Conservation (phyloP, 192 early-diverging fungal genomes). For the Fimicolochytrium jonesii region DNA sequence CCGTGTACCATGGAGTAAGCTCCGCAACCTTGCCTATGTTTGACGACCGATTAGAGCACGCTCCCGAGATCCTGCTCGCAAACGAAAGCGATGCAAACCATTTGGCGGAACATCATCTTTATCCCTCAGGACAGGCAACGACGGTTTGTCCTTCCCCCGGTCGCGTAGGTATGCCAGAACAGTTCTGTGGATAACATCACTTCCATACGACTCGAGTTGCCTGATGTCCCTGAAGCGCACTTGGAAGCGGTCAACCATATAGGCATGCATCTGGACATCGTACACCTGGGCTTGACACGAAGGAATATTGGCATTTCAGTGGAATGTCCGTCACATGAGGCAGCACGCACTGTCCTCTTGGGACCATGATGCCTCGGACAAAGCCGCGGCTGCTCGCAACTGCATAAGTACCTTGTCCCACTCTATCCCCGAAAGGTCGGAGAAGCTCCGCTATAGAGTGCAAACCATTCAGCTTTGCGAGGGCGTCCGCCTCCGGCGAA, state of each 20-base stretch:
- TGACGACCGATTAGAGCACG: too few species aligned
- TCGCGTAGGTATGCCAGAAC: conserved; percentile 38
- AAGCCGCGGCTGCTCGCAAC: background rate
- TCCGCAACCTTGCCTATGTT: conserved; percentile 50
- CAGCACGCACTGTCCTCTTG: too few species aligned
- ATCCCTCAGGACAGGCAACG: conserved; percentile 34
- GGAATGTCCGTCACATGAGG: too few species aligned
- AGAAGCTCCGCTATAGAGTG: conserved; percentile 57
- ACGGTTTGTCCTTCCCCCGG: conserved; percentile 9
- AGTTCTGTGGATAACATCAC: conserved; percentile 40
- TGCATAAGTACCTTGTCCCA: conserved; percentile 28
- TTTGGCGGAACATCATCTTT: conserved; percentile 50
- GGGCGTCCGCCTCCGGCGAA: conserved; percentile 56
- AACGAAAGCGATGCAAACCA: too few species aligned
- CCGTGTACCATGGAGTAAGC: conserved; percentile 80
- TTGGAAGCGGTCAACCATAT: conserved; percentile 57
- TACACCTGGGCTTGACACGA: conserved; percentile 39
- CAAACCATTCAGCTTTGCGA: conserved; percentile 57
- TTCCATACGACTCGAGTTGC: conserved; percentile 51
- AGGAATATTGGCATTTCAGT: too few species aligned
- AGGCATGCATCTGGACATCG: conserved; percentile 59
- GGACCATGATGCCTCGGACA: too few species aligned
- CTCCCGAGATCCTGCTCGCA: too few species aligned
- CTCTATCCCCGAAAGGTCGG: conserved; percentile 64
- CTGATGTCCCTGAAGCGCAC: conserved; percentile 59